A percentile compares a stretch with the other conserved stretches of the same genome.
Conservation (phyloP, 306 rosid species). For the Calophaca sinica region DNA sequence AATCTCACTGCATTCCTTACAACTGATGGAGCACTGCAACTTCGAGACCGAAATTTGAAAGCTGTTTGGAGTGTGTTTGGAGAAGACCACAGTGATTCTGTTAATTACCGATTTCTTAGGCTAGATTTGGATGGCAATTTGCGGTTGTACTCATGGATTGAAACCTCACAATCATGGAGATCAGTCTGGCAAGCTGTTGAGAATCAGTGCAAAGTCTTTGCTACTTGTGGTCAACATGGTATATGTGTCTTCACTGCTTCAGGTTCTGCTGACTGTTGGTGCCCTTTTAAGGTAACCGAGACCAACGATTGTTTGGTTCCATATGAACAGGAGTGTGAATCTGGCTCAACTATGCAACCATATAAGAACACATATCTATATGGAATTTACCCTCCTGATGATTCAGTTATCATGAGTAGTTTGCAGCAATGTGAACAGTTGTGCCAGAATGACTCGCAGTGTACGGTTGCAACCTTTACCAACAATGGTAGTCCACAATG, state of each 20-base stretch:
- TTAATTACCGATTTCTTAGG: conserved; percentile 70
- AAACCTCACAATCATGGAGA: conserved; percentile 64
- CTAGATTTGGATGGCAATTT: conserved; percentile 84
- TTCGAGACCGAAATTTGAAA: conserved; percentile 51
- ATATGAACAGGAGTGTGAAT: conserved; percentile 50
- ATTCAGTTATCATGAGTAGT: conserved; percentile 54
- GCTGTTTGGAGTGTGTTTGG: conserved; percentile 82
- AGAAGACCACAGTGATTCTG: conserved; percentile 72
- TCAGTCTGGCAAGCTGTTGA: conserved; percentile 89
- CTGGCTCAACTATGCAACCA: conserved; percentile 52
- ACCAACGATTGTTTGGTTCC: conserved; percentile 60
- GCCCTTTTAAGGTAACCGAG: conserved; percentile 62
- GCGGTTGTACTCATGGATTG: conserved; percentile 77
- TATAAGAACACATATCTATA: conserved; percentile 58
- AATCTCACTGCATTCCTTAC: conserved; percentile 68
- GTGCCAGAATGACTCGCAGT: conserved; percentile 62
- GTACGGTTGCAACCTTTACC: conserved; percentile 71
- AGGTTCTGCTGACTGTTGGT: conserved; percentile 61
- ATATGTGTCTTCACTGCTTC: conserved; percentile 62
- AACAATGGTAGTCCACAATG: conserved; percentile 76
- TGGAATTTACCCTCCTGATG: conserved; percentile 69
- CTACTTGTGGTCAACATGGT: conserved; percentile 72
- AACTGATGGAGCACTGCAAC: conserved; percentile 69
- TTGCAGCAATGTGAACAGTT: conserved; percentile 63
- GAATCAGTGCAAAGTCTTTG: conserved; percentile 85